Evolutionary conservation across 1,284 basidiomycete genomes (phyloP), one percentile per base, ranked within the genome.

Genomic region (Pseudozyma tsukubaensis): DNA sequence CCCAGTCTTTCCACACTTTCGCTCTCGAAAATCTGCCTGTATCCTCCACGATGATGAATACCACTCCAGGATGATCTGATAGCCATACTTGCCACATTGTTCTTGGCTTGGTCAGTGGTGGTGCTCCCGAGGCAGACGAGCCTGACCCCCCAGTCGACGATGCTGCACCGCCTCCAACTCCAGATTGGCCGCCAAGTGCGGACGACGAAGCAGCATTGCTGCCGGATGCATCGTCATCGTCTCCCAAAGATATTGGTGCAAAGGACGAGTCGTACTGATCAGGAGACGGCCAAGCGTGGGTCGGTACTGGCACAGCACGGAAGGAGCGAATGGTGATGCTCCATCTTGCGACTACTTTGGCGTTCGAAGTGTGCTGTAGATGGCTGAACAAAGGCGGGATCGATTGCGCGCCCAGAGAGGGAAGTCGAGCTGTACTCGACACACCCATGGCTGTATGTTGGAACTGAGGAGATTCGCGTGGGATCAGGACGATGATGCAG

Each of bases 261-360:
- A 62, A 62, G 9, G 42, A 42, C 12, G 52, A 59, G 54, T 73
- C 71, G 36, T 61, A 68, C 42, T 61, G 54, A 4, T 58, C 55
- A 3, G 65, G 1, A 8, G 66, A 18, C 1, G 73, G 73, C 62
- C 67, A 75, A 18, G 64, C 72, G 16, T 70, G 63, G 50, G 58
- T 59, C 6, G 73, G 73, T 3, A 76, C 73, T 19, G 73, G 68
- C 0, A 76, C 64, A 18, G 73, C 73, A n/a, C 73, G 68, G 36
- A 76, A 76, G n/a, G 73, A 76, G 45, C 73, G 73, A 49, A 76
- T 71, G 51, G 68, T 76, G 64, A 76, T 65, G 58, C 61, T 71
- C 73, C 73, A 76, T 24, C 73, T 56, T 36, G 73, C 50, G 1
- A 68, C 65, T 8, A 76, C 68, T 16, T 65, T 71, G 40, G 73